Conservation (phyloP, 441 rosid genomes). For the Pelargonium fulgidum region DNA sequence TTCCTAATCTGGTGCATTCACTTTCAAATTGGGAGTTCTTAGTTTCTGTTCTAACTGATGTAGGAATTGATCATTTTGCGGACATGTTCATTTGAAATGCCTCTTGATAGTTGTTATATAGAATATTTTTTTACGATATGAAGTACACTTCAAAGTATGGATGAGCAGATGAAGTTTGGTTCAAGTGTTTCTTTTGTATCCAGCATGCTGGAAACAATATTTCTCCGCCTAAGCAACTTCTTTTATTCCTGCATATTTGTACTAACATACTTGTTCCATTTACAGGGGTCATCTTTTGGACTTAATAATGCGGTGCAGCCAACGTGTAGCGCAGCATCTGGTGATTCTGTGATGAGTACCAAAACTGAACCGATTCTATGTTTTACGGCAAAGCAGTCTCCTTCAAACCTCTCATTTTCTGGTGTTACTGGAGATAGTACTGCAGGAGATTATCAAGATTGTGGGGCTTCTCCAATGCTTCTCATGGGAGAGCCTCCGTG, state of each 20-base stretch:
- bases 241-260: not conserved
- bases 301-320: constrained; percentile 50
- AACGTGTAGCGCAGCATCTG: constrained; percentile 72
- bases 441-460: constrained; percentile 81
- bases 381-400: constrained; percentile 46
- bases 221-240: not conserved
- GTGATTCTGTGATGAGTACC: constrained; percentile 65
- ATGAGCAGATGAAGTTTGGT: not conserved
- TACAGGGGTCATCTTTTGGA: constrained; percentile 54
- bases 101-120: not conserved
- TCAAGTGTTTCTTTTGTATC: not conserved
- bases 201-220: not conserved
- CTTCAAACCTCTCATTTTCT: constrained; percentile 81
- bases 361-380: constrained; percentile 83
- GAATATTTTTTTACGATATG: too few species aligned
- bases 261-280: constrained; percentile 10
- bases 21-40: too few species aligned
- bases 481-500: constrained; percentile 89
- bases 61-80: too few species aligned
- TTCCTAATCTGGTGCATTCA: not conserved
- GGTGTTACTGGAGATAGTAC: constrained; percentile 81
- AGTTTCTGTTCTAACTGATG: too few species aligned
- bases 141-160: not conserved
- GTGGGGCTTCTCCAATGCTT: constrained; percentile 74
- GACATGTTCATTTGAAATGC: not conserved